Conservation (phyloP, 2,329 filamentous ascomycete genomes). For the Fusarium acutatum region DNA sequence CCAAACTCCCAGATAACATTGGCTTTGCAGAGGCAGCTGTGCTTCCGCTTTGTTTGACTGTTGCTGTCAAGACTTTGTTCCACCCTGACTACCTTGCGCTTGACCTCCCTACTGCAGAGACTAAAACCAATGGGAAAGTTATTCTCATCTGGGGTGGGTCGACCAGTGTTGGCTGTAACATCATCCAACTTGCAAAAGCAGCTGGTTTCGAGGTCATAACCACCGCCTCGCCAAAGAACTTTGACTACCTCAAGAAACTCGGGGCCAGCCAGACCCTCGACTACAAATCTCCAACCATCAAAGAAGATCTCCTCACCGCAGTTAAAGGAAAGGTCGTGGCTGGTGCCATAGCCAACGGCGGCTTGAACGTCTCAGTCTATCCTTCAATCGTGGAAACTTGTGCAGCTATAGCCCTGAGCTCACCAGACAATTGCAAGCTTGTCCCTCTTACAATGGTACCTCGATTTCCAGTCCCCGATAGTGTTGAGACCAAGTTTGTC, state of each 20-base stretch:
- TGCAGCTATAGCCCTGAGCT: constrained; percentile 12
- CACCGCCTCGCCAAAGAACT: constrained; percentile 10
- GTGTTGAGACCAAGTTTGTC: constrained; percentile 10
- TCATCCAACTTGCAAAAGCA: constrained; percentile 5
- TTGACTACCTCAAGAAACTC: constrained; percentile 6
- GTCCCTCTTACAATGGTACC: constrained; percentile 10
- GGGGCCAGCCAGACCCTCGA: constrained; percentile 4
- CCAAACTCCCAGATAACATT: neutral
- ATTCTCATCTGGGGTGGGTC: constrained; percentile 15
- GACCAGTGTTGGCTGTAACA: constrained; percentile 13
- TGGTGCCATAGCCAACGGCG: constrained; percentile 2
- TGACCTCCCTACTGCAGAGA: neutral
- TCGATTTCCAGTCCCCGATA: neutral
- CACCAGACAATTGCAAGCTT: neutral
- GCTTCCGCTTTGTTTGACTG: constrained; percentile 1
- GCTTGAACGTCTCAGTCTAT: neutral
- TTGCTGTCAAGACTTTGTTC: constrained; percentile 12
- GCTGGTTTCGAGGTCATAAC: constrained; percentile 11
- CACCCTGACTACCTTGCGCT: constrained; percentile 7
- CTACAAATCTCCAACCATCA: neutral
- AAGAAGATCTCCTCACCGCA: neutral
- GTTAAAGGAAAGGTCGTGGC: neutral
- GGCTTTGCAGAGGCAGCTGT: neutral
- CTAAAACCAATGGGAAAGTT: neutral
- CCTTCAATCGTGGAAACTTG: neutral